phyloP scores from a whole-genome alignment of 2,329 filamentous ascomycete species.

The Lithohypha guttulata region DNA sequence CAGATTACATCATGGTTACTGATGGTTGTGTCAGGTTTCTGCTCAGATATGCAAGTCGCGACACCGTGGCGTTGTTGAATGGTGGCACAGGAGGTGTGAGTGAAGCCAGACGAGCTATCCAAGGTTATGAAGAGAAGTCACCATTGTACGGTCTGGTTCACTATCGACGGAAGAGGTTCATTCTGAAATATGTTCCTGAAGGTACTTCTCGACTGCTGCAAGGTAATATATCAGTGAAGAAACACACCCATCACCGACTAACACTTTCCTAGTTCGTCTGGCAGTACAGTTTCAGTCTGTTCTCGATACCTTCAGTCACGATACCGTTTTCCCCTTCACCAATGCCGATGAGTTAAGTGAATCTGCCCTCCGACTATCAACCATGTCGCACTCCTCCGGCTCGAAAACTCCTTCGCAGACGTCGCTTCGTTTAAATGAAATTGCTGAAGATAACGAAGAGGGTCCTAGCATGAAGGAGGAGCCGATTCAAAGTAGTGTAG shows the following conservation, averaged over 20 bases:
- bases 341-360: slow-evolving; percentile 72
- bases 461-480: slow-evolving; percentile 24
- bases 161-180: slow-evolving; percentile 78
- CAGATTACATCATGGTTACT: slow-evolving; percentile 11
- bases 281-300: slow-evolving; percentile 57
- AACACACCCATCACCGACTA: neutral
- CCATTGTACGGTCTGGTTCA: slow-evolving; percentile 86
- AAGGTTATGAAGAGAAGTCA: slow-evolving; percentile 69
- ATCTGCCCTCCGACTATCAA: slow-evolving; percentile 74
- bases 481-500: neutral
- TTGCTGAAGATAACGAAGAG: slow-evolving; percentile 81
- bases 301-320: slow-evolving; percentile 64
- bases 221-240: slow-evolving; percentile 48
- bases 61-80: slow-evolving; percentile 70
- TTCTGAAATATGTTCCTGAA: slow-evolving; percentile 87
- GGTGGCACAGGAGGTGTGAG: slow-evolving; percentile 71
- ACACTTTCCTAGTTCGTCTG: slow-evolving; percentile 57
- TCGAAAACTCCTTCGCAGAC: slow-evolving; percentile 78
- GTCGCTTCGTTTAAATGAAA: slow-evolving; percentile 76
- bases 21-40: slow-evolving; percentile 59
- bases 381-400: slow-evolving; percentile 75
- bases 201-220: slow-evolving; percentile 82
- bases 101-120: slow-evolving; percentile 70
- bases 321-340: slow-evolving; percentile 69
- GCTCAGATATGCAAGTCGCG: slow-evolving; percentile 78